Evolutionary conservation across 1,284 basidiomycete genomes (phyloP).

Genomic region (Amylostereum chailletii): DNA sequence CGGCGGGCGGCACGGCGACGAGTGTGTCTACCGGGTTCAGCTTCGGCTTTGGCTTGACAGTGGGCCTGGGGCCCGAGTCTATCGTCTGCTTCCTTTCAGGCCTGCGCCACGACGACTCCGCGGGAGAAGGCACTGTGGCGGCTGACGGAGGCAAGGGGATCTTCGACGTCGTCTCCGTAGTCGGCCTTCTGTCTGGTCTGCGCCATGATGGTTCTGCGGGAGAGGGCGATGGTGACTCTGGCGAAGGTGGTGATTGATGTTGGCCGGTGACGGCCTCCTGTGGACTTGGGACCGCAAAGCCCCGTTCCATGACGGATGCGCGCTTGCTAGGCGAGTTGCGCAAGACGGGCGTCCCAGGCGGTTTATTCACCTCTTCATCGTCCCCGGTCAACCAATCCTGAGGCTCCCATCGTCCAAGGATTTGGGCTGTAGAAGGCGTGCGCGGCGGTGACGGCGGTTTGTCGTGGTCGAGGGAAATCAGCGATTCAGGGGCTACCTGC

Average conservation of each 20-base stretch:
- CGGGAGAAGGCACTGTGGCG: conserved; percentile 4
- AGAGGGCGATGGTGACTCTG: conserved; percentile 15
- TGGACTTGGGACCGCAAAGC: conserved; percentile 30
- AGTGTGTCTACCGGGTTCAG: conserved; percentile 3
- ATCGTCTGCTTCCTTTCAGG: conserved; percentile 1
- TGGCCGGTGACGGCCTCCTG: conserved; percentile 41
- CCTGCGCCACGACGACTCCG: conserved; percentile 4
- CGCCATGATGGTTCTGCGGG: conserved; percentile 7
- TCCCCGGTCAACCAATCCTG: conserved; percentile 71
- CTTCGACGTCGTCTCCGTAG: neutral
- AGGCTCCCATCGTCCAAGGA: conserved; percentile 17
- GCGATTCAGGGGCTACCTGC: too few species aligned
- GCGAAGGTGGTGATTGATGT: conserved; percentile 18
- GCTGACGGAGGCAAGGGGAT: neutral
- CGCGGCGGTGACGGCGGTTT: conserved; percentile 2
- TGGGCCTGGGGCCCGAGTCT: neutral
- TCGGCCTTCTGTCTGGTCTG: neutral
- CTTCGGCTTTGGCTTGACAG: neutral
- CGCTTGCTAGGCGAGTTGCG: conserved; percentile 65
- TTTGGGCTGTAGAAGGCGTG: conserved; percentile 9
- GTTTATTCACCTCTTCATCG: conserved; percentile 28
- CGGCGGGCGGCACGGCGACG: conserved; percentile 9
- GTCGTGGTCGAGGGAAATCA: neutral
- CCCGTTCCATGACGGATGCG: conserved; percentile 53
- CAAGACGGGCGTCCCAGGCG: conserved; percentile 32